Conservation (phyloP, 148 eudicot species). For the Spergularia marina region DNA sequence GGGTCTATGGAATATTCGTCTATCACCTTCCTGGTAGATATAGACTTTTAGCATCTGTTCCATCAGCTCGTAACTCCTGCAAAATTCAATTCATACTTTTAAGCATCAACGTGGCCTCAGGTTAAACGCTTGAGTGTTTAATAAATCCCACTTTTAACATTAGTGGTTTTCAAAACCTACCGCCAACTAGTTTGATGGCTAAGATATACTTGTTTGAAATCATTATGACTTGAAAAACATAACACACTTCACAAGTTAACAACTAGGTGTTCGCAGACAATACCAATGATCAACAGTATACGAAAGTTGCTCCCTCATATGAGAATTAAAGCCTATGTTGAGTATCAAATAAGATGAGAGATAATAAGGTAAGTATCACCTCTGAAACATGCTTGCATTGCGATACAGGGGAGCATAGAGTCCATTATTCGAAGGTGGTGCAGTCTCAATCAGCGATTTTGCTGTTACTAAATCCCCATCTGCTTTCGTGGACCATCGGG, state of each 20-base stretch:
- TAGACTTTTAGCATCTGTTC: conserved; percentile 64
- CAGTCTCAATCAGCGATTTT: conserved; percentile 50
- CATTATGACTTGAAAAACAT: no score
- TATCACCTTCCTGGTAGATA: conserved; percentile 63
- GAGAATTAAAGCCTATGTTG: no score
- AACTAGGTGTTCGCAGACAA: neutral
- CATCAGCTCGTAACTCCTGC: conserved; percentile 69
- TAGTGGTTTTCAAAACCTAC: no score
- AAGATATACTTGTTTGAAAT: no score
- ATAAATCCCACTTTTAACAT: no score
- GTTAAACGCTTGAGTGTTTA: no score
- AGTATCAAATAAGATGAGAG: neutral
- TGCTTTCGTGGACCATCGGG: conserved; percentile 37
- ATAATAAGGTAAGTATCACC: conserved; percentile 28
- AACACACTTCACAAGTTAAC: no score
- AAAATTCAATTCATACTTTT: neutral
- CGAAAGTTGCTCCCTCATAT: no score
- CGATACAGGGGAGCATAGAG: conserved; percentile 58
- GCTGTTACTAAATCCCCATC: conserved; percentile 43
- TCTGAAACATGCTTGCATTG: conserved; percentile 52
- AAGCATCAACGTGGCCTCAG: neutral
- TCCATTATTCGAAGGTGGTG: conserved; percentile 30
- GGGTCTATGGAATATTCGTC: conserved; percentile 53
- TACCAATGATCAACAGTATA: no score
- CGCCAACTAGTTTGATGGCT: no score